These are phyloP conservation scores for Knufia petricola DNA, from an alignment of 2,329 filamentous ascomycete species.

Conservation along the genomic window DNA sequence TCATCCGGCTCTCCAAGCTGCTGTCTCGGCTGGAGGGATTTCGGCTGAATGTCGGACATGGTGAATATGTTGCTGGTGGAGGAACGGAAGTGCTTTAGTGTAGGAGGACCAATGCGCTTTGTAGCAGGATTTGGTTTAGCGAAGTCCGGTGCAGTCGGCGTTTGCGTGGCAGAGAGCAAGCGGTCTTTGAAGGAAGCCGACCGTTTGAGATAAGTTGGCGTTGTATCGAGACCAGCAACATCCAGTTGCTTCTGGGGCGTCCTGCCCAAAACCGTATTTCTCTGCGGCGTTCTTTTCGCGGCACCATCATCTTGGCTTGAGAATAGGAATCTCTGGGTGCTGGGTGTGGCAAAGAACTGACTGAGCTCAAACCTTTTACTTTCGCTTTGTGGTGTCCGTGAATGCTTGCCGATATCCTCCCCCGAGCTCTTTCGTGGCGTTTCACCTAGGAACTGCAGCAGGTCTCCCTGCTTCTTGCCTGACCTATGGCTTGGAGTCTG, in stretches of 20 bases:
- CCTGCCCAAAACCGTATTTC: slow-evolving; percentile 11
- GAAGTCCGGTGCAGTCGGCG: background rate
- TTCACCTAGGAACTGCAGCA: slow-evolving; percentile 1
- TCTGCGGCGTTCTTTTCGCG: slow-evolving; percentile 4
- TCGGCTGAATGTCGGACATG: background rate
- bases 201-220: slow-evolving; percentile 21
- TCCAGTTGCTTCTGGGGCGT: slow-evolving; percentile 8
- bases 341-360: slow-evolving; percentile 38
- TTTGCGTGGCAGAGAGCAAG: slow-evolving; percentile 11
- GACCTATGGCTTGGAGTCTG: slow-evolving; percentile 32
- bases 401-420: slow-evolving; percentile 10
- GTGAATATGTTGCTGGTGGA: slow-evolving; percentile 2
- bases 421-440: slow-evolving; percentile 2
- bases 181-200: slow-evolving; percentile 22
- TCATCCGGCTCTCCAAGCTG: slow-evolving; percentile 24
- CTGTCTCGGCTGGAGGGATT: background rate
- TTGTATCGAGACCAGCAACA: slow-evolving; percentile 11
- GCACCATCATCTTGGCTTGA: slow-evolving; percentile 5
- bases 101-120: slow-evolving; percentile 13
- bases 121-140: slow-evolving; percentile 6
- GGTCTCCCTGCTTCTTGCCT: slow-evolving; percentile 11
- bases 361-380: slow-evolving; percentile 37
- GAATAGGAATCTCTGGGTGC: slow-evolving; percentile 33
- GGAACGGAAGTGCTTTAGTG: slow-evolving; percentile 12
- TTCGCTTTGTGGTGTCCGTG: slow-evolving; percentile 34